phyloP scores from a whole-genome alignment of 2,329 filamentous ascomycete species.

The Keithomyces neogunnii region DNA sequence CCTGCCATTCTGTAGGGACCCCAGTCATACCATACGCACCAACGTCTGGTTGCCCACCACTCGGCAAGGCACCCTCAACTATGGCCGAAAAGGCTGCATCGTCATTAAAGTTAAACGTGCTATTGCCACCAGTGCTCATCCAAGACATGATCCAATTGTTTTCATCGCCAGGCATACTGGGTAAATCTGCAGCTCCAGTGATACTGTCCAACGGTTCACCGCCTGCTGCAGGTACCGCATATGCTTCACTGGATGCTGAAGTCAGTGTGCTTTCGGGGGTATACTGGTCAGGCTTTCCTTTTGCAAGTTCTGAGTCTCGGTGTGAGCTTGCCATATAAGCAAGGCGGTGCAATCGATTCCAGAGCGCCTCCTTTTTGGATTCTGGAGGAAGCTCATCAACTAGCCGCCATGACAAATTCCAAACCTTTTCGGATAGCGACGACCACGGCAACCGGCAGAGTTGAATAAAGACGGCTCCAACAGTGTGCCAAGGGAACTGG shows the following conservation, averaged over 20 bases:
- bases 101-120: too few species aligned
- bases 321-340: background rate
- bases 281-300: too few species aligned
- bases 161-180: too few species aligned
- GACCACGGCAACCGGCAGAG: constrained; percentile 14
- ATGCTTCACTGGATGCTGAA: too few species aligned
- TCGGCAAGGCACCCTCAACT: too few species aligned
- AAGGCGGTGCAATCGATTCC: constrained; percentile 11
- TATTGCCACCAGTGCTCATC: background rate
- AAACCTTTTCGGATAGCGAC: constrained; percentile 13
- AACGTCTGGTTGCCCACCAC: too few species aligned
- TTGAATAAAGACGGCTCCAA: constrained; percentile 15
- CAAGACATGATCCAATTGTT: too few species aligned
- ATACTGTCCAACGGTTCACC: too few species aligned
- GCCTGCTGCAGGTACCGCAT: too few species aligned
- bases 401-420: constrained; percentile 10
- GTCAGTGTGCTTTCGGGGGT: too few species aligned
- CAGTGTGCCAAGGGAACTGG: constrained; percentile 18
- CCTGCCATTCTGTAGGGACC: background rate
- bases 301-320: background rate
- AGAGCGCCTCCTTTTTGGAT: constrained; percentile 8
- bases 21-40: background rate
- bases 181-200: too few species aligned
- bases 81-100: too few species aligned
- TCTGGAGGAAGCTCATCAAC: constrained; percentile 4